These are phyloP conservation scores for Pythium utonaiense DNA, from an alignment of 352 stramenopile species.

Conservation along the genomic window DNA sequence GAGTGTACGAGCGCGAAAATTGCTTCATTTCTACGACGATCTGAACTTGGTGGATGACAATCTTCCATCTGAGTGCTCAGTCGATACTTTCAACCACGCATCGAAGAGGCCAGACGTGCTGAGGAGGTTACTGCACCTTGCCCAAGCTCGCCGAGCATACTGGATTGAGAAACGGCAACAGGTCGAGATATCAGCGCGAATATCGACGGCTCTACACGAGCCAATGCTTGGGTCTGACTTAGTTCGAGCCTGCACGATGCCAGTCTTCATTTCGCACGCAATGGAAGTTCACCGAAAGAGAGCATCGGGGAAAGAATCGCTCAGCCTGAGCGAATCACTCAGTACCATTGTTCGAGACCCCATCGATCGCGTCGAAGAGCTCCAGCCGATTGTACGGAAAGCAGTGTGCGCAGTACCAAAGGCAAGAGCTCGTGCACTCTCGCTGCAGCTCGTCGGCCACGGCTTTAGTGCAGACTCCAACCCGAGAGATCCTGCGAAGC, in stretches of 20 bases:
- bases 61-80: too few relatives aligned
- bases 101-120: too few relatives aligned
- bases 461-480: slow-evolving; percentile 29
- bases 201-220: too few relatives aligned
- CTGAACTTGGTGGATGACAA: too few relatives aligned
- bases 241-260: slow-evolving; percentile 59
- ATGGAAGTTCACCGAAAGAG: slow-evolving; percentile 63
- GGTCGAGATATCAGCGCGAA: too few relatives aligned
- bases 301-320: slow-evolving; percentile 1
- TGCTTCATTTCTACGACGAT: too few relatives aligned
- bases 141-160: too few relatives aligned
- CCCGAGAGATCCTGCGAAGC: slow-evolving; percentile 10
- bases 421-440: slow-evolving; percentile 40
- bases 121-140: too few relatives aligned
- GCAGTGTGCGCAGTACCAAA: slow-evolving; percentile 76
- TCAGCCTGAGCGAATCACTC: slow-evolving; percentile 32
- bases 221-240: slow-evolving; percentile 89
- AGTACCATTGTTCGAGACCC: slow-evolving; percentile 44
- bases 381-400: slow-evolving; percentile 49
- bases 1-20: too few relatives aligned
- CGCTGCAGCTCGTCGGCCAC: slow-evolving; percentile 37
- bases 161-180: too few relatives aligned
- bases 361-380: slow-evolving; percentile 35
- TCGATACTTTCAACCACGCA: too few relatives aligned
- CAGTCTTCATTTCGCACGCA: slow-evolving; percentile 63